A percentile compares a stretch with the other conserved stretches of the same genome.
phyloP scores from a whole-genome alignment of 2,329 filamentous ascomycete genomes.

The Diaporthe helianthi region DNA sequence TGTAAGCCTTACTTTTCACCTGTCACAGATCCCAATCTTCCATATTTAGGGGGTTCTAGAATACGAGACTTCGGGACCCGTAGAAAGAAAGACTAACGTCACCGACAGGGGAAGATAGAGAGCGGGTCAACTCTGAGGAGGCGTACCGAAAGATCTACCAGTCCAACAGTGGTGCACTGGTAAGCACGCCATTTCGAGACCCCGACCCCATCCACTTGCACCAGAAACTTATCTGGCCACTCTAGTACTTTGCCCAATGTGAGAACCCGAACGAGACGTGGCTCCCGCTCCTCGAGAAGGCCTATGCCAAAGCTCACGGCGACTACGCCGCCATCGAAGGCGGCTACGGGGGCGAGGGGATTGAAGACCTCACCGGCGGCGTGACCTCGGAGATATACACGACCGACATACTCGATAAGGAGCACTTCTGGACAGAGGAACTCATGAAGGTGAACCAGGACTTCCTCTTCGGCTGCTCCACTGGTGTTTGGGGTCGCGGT shows the following conservation, averaged over 20 bases:
- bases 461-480: slow-evolving; percentile 77
- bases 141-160: slow-evolving; percentile 70
- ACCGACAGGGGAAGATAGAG: slow-evolving; percentile 53
- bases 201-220: background rate
- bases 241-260: slow-evolving; percentile 71
- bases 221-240: background rate
- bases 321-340: slow-evolving; percentile 77
- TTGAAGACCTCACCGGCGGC: slow-evolving; percentile 68
- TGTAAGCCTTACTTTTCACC: no score
- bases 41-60: no score
- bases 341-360: slow-evolving; percentile 60
- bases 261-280: slow-evolving; percentile 74
- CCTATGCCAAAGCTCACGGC: slow-evolving; percentile 77
- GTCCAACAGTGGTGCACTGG: slow-evolving; percentile 69
- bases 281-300: slow-evolving; percentile 76
- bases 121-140: slow-evolving; percentile 60
- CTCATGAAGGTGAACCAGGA: slow-evolving; percentile 81
- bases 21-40: no score
- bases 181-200: background rate
- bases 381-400: slow-evolving; percentile 74
- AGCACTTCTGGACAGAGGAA: slow-evolving; percentile 84
- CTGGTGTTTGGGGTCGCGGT: slow-evolving; percentile 64
- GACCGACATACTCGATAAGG: slow-evolving; percentile 76
- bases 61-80: no score
- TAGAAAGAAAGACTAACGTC: no score